Base-by-base conservation (phyloP, 805 yeast genomes). In the Metschnikowia santaceciliae region DNA sequence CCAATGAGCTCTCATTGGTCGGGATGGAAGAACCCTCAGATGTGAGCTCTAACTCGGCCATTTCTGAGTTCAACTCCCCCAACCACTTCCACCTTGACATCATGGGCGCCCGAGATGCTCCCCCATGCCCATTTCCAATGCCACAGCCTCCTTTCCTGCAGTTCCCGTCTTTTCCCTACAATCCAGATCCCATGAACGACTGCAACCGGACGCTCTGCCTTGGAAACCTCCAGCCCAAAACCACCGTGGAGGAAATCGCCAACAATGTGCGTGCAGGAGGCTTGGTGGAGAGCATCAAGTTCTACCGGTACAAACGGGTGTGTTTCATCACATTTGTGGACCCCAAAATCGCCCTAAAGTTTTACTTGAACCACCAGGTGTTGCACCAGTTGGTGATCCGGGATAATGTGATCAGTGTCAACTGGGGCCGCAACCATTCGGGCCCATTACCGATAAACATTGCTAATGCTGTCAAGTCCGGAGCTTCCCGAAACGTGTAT, bases 401-500 rank as follows among this genome's bases (percentile, higher is more conserved):
- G 63, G 83, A 85, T 2, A 77, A 78, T 56, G 80, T 78, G 55
- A 63, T 86, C 10, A 81, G 77, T 53, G 80, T 87, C 35, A 88
- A 88, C 11, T 87, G 92, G 92, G 89, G 77, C 20, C 72, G 84
- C 37, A 78, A 80, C 38, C 82, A 82, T 57, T 73, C 86, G 14
- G 90, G 91, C 1, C 83, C 86, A 0, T 60, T 86, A 32, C 75
- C 76, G 34, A 74, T 80, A 40, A 74, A 77, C 1, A 74, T 87
- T 40, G 70, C 82, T 0, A 65, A 79, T 42, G 89, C 89, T 2
- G 88, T 85, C 2, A 79, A 87, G 1, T 78, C 79, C 2, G 90
- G 91, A 32, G 92, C 91, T 2, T 81, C 88, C 32, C 78, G 95
- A 71, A 87, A 87, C 62, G 80, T 87, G 14, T 87, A 87, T 64